A percentile compares a stretch with the other conserved stretches of the same genome.
phyloP scores from a whole-genome alignment of 495 filamentous ascomycete species.

The Xylaria longipes region DNA sequence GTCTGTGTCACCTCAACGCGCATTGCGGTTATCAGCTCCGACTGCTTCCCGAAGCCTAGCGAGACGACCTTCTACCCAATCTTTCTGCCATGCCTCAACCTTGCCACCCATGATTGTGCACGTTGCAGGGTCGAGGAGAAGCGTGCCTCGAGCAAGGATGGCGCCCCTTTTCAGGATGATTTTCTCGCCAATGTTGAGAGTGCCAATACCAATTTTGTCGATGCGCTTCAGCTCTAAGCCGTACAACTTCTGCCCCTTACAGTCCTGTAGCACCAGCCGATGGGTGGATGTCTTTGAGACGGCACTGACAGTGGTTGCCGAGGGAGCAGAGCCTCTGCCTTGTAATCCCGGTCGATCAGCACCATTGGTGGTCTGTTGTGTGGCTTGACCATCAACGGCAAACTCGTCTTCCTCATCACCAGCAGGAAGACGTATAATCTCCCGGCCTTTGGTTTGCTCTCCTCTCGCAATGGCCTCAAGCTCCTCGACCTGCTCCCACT shows the following conservation, averaged over 20 bases:
- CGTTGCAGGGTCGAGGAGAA: conserved; percentile 72
- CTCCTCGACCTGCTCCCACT: conserved; percentile 85
- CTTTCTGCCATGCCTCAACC: conserved; percentile 78
- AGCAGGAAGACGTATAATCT: conserved; percentile 76
- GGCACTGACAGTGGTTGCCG: conserved; percentile 6
- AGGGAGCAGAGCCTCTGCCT: conserved; percentile 11
- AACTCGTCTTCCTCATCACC: conserved; percentile 40
- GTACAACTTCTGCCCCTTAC: conserved; percentile 68
- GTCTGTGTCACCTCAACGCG: not conserved
- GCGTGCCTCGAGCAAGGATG: conserved; percentile 74
- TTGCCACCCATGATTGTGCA: conserved; percentile 81
- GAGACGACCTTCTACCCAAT: conserved; percentile 78
- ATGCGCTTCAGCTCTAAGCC: conserved; percentile 76
- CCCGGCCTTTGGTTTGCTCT: conserved; percentile 79
- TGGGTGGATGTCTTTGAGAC: conserved; percentile 65
- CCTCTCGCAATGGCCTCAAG: conserved; percentile 84
- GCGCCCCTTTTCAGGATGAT: conserved; percentile 68
- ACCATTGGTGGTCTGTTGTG: not conserved
- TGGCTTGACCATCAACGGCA: conserved; percentile 23
- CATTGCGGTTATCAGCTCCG: conserved; percentile 39
- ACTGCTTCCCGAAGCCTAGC: conserved; percentile 67
- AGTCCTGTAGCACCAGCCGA: conserved; percentile 84
- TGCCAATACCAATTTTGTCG: conserved; percentile 66
- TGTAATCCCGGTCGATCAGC: conserved; percentile 12
- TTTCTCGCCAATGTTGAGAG: conserved; percentile 80